Evolutionary conservation across 306 rosid genomes (phyloP), one percentile per base, ranked within the genome.

Genomic region (Vigna nakashimae): DNA sequence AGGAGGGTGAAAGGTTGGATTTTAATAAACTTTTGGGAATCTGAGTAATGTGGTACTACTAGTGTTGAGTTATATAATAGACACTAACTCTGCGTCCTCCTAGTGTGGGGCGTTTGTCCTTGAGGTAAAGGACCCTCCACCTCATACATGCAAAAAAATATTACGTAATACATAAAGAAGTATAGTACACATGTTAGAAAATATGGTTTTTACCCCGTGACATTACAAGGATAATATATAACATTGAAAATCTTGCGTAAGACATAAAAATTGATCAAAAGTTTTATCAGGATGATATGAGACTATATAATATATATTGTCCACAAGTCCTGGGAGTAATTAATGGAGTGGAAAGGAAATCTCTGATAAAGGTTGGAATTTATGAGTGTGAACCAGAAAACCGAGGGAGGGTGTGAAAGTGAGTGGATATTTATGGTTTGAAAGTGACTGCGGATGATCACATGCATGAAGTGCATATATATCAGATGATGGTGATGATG

Each of bases 1-100:
- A 45, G 30, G 73, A 63, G 42, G 49, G 52, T 42, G 71, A 77
- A 50, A 36, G 71, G 15, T 65, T 79, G 71, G 81, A 58, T 79
- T 83, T 83, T 74, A 56, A 14, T 65, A 60, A 42, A 52, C 71
- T 59, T 43, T 36, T 43, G 64, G 43, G 82, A 83, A 81, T 79
- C 86, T 71, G 76, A 62, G 49, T 73, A 26, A 59, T 50, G 56
- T 53, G 66, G 57, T 71, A 71, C 73, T 71, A 13, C 53, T 32
- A 26, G 65, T 65, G 32, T 63, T 74, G 73, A 58, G 74, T 45
- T 66, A 46, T 36, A 71, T 65, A n/a, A 65, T 38, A 65, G 52
- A 36, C 83, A 65, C 71, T 43, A 63, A 73, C 69, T 36, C 72
- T 73, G 69, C 49, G 64, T 65, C 36, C 17, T 77, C 49, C 82